Evolutionary conservation across 352 stramenopile genomes (phyloP).

Genomic region (Detonula confervacea): DNA sequence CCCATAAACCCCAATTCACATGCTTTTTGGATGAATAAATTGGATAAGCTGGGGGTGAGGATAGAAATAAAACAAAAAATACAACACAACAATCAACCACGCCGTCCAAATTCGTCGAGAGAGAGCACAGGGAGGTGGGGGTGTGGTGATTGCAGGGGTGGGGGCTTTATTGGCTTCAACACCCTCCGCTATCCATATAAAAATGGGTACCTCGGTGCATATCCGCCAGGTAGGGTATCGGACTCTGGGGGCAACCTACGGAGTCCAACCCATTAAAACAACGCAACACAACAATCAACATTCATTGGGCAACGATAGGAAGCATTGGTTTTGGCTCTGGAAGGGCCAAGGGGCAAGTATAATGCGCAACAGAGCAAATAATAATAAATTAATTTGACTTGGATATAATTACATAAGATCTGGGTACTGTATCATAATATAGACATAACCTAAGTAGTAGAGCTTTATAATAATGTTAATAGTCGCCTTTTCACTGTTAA

Average conservation of each 20-base stretch:
- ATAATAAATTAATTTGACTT: too few relatives aligned
- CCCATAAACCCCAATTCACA: not conserved
- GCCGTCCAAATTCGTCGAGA: not conserved
- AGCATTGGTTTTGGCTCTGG: not conserved
- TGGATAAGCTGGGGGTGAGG: not conserved
- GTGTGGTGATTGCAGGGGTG: not conserved
- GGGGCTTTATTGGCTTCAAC: not conserved
- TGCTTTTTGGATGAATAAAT: not conserved
- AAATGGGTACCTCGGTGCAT: not conserved
- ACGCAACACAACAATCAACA: conserved; percentile 1
- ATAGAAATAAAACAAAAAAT: not conserved
- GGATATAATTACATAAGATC: too few relatives aligned
- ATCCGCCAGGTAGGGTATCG: conserved; percentile 8
- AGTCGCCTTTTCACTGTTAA: too few relatives aligned
- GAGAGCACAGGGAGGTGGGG: not conserved
- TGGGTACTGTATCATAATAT: too few relatives aligned
- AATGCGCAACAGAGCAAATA: not conserved
- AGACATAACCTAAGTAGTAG: too few relatives aligned
- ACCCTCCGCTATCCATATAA: not conserved
- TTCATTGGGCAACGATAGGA: not conserved
- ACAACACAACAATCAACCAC: conserved; percentile 1
- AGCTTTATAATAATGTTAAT: too few relatives aligned
- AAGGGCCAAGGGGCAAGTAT: not conserved
- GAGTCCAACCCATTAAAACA: not conserved
- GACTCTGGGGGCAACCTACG: conserved; percentile 1